phyloP scores from a whole-genome alignment of 345 rosid genomes.

The Eucalyptus marginata region DNA sequence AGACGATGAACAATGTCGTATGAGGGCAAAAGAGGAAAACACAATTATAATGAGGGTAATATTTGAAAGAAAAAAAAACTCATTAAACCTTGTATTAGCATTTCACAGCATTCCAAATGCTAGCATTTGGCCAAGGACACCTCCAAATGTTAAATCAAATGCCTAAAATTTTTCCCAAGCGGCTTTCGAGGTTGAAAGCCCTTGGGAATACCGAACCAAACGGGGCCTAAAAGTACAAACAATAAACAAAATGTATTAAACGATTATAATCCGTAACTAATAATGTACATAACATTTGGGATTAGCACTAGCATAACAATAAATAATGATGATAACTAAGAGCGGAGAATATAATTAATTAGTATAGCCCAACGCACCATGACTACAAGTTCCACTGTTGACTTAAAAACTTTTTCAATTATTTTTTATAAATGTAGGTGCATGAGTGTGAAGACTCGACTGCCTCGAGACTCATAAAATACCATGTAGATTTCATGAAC shows the following conservation, averaged over 20 bases:
- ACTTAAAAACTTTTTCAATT: not conserved
- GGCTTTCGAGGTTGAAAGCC: too few species aligned
- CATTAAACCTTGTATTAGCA: too few species aligned
- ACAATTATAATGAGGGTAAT: too few species aligned
- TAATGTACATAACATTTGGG: not conserved
- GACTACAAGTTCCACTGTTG: not conserved
- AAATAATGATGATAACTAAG: not conserved
- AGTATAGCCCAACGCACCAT: not conserved
- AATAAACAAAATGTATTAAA: not conserved
- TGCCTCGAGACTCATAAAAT: not conserved
- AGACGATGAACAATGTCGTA: too few species aligned
- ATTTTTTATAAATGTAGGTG: not conserved
- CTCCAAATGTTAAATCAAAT: too few species aligned
- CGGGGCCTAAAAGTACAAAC: not conserved
- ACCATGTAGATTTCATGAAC: not conserved
- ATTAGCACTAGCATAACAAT: not conserved
- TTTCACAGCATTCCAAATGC: too few species aligned
- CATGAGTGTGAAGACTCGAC: not conserved
- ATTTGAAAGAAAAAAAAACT: too few species aligned
- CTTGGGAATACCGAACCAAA: too few species aligned
- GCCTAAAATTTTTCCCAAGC: too few species aligned
- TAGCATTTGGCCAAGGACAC: too few species aligned
- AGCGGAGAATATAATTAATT: not conserved
- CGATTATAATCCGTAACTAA: not conserved
- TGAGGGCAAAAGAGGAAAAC: too few species aligned